phyloP scores from a whole-genome alignment of 352 stramenopile species.

The Pythium coloratum region DNA sequence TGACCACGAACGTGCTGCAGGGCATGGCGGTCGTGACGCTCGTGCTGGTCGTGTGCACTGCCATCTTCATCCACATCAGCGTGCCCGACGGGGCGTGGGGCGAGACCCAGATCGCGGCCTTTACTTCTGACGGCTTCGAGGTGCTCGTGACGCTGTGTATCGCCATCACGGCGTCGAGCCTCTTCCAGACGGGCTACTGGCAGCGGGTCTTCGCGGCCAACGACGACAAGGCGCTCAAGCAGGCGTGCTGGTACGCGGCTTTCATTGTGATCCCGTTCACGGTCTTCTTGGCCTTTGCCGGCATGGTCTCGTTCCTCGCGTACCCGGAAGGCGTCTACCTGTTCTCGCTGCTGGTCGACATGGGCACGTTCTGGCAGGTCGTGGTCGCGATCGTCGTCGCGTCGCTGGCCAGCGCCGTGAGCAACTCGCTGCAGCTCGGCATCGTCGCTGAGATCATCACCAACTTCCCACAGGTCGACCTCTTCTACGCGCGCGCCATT shows the following conservation, averaged over 20 bases:
- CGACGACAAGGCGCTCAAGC: slow-evolving; percentile 52
- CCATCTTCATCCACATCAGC: slow-evolving; percentile 51
- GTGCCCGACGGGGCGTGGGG: slow-evolving; percentile 50
- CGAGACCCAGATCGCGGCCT: slow-evolving; percentile 51
- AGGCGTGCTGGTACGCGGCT: slow-evolving; percentile 41
- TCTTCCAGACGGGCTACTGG: slow-evolving; percentile 83
- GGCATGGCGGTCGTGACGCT: slow-evolving; percentile 57
- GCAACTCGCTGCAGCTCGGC: slow-evolving; percentile 70
- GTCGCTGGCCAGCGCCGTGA: slow-evolving; percentile 58
- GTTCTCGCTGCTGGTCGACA: slow-evolving; percentile 71
- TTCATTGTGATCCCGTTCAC: slow-evolving; percentile 67
- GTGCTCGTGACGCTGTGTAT: slow-evolving; percentile 71
- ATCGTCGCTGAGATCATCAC: slow-evolving; percentile 70
- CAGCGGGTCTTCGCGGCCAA: slow-evolving; percentile 66
- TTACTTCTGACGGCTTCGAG: slow-evolving; percentile 62
- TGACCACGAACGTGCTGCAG: slow-evolving; percentile 72
- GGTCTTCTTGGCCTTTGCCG: slow-evolving; percentile 55
- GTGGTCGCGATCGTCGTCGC: slow-evolving; percentile 69
- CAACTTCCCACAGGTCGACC: slow-evolving; percentile 56
- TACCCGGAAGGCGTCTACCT: slow-evolving; percentile 62
- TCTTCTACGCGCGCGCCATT: slow-evolving; percentile 58
- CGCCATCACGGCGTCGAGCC: slow-evolving; percentile 56
- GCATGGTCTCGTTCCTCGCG: slow-evolving; percentile 64
- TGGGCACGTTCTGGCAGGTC: slow-evolving; percentile 61
- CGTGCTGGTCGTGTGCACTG: slow-evolving; percentile 58